These are phyloP conservation scores for Aspergillus versicolor DNA, from an alignment of 2,329 filamentous ascomycete species.

Conservation along the genomic window DNA sequence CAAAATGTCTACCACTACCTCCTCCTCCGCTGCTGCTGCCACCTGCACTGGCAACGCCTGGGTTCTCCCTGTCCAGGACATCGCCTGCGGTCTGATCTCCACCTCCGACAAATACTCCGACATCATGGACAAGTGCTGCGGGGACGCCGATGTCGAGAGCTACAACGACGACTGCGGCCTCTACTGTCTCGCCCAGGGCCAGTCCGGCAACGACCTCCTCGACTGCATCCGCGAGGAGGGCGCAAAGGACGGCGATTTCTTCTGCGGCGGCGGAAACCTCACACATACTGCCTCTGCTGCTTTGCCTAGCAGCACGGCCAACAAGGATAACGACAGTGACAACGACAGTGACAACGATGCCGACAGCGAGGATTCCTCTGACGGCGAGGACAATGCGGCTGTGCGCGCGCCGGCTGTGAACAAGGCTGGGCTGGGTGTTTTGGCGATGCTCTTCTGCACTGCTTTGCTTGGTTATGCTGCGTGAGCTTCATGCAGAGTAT, in stretches of 20 bases:
- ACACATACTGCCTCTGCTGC: slow-evolving; percentile 38
- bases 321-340: slow-evolving; percentile 2
- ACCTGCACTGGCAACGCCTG: slow-evolving; percentile 30
- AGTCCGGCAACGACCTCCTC: slow-evolving; percentile 36
- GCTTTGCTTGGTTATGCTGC: slow-evolving; percentile 27
- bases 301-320: slow-evolving; percentile 32
- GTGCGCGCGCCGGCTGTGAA: slow-evolving; percentile 22
- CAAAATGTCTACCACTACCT: slow-evolving; percentile 25
- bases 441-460: slow-evolving; percentile 33
- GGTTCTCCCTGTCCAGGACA: slow-evolving; percentile 46
- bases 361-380: slow-evolving; percentile 5
- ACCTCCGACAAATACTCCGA: slow-evolving; percentile 42
- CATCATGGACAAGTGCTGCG: slow-evolving; percentile 49
- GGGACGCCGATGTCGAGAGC: slow-evolving; percentile 42
- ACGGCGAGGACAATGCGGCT: slow-evolving; percentile 11
- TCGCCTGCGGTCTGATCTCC: slow-evolving; percentile 45
- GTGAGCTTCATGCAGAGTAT: neutral
- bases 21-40: slow-evolving; percentile 21
- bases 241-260: slow-evolving; percentile 40
- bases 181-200: slow-evolving; percentile 50
- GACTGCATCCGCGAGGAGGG: slow-evolving; percentile 44
- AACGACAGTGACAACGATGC: slow-evolving; percentile 1
- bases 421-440: slow-evolving; percentile 29
- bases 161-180: slow-evolving; percentile 52
- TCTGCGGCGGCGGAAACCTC: slow-evolving; percentile 44